phyloP scores from a whole-genome alignment of 2,329 filamentous ascomycete species.

The Neofusicoccum laricinum region DNA sequence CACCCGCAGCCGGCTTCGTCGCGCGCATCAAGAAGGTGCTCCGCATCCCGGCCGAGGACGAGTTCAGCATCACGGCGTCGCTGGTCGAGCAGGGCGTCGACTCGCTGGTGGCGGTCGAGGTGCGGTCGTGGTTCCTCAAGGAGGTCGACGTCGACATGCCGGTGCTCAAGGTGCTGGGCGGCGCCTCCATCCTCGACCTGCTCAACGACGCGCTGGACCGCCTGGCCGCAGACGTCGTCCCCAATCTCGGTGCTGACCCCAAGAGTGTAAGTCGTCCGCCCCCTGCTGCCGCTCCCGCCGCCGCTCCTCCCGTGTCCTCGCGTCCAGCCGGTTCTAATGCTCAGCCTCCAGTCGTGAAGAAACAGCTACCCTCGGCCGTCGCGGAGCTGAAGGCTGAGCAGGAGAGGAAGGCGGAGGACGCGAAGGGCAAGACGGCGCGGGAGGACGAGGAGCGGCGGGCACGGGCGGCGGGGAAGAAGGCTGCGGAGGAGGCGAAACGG shows the following conservation, averaged over 20 bases:
- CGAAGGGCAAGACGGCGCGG: too few species aligned
- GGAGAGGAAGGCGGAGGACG: background rate
- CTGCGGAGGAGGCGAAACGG: too few species aligned
- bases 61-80: too few species aligned
- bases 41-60: too few species aligned
- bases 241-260: too few species aligned
- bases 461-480: too few species aligned
- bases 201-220: background rate
- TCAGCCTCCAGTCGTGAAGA: background rate
- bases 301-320: background rate
- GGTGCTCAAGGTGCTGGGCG: conserved; percentile 46
- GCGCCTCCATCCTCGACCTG: conserved; percentile 13
- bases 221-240: background rate
- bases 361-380: background rate
- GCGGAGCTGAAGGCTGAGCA: background rate
- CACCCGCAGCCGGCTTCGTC: too few species aligned
- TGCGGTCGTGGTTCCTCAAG: conserved; percentile 50
- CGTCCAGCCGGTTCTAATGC: background rate
- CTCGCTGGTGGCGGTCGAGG: conserved; percentile 39
- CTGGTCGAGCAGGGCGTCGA: conserved; percentile 26
- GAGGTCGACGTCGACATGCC: conserved; percentile 45
- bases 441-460: too few species aligned
- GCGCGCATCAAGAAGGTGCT: too few species aligned
- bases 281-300: conserved; percentile 1
- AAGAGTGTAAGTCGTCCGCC: background rate